Conservation (phyloP, 192 early-diverging fungal species). For the Jimgerdemannia lactiflua region DNA sequence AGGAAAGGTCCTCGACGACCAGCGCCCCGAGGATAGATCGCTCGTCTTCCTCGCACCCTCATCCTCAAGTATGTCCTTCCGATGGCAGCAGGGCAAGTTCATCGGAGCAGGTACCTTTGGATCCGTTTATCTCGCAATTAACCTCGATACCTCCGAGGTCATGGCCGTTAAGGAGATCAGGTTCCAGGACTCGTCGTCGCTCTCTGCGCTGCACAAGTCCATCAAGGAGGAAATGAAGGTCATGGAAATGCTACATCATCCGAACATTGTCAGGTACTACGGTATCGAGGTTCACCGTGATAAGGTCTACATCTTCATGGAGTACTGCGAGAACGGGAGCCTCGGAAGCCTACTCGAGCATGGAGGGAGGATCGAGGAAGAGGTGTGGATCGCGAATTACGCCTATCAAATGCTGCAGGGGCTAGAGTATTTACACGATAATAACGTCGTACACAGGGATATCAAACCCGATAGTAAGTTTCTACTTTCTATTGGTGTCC, state of each 20-base stretch:
- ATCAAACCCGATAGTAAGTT: slow-evolving; percentile 79
- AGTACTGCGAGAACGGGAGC: slow-evolving; percentile 80
- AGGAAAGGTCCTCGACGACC: slow-evolving; percentile 77
- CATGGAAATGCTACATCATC: slow-evolving; percentile 85
- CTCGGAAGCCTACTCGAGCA: slow-evolving; percentile 74
- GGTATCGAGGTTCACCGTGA: slow-evolving; percentile 92
- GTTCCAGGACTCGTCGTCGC: slow-evolving; percentile 67
- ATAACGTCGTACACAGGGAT: slow-evolving; percentile 88
- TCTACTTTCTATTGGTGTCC: slow-evolving; percentile 5
- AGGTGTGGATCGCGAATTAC: slow-evolving; percentile 66
- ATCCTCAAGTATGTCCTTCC: slow-evolving; percentile 72
- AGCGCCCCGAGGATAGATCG: slow-evolving; percentile 75
- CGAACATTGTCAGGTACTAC: slow-evolving; percentile 88
- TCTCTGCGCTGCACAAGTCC: slow-evolving; percentile 58
- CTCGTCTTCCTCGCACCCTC: slow-evolving; percentile 75
- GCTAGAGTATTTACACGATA: slow-evolving; percentile 77
- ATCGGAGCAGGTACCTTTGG: slow-evolving; percentile 89
- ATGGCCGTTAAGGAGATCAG: slow-evolving; percentile 95
- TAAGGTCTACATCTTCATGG: slow-evolving; percentile 90
- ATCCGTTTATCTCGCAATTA: slow-evolving; percentile 81
- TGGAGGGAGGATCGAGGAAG: slow-evolving; percentile 77
- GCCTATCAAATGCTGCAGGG: slow-evolving; percentile 83
- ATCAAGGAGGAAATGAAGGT: slow-evolving; percentile 92
- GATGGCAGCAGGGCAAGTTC: slow-evolving; percentile 84
- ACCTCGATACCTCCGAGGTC: slow-evolving; percentile 76